Conservation (phyloP, 441 rosid species). For the Populus hybrid region DNA sequence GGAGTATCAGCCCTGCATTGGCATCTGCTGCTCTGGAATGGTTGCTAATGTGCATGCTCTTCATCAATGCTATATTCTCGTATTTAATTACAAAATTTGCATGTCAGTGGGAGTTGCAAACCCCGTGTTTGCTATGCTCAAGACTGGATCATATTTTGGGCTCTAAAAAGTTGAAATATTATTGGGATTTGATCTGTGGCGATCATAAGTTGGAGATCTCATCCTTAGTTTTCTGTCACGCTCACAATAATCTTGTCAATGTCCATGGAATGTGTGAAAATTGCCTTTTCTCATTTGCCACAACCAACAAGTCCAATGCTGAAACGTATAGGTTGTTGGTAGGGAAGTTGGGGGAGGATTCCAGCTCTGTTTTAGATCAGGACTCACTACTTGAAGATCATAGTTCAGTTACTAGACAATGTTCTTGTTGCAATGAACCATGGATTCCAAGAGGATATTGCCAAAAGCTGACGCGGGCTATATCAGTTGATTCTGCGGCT, state of each 20-base stretch:
- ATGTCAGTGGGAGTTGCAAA: slow-evolving; percentile 46
- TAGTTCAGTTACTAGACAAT: slow-evolving; percentile 26
- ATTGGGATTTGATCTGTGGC: slow-evolving; percentile 71
- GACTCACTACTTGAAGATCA: slow-evolving; percentile 27
- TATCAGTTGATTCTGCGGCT: slow-evolving; percentile 24
- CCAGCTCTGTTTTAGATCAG: slow-evolving; percentile 31
- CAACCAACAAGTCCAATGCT: slow-evolving; percentile 61
- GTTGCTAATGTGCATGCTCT: slow-evolving; percentile 68
- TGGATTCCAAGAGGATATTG: slow-evolving; percentile 38
- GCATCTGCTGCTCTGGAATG: slow-evolving; percentile 71
- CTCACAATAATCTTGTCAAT: slow-evolving; percentile 70
- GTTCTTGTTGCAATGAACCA: slow-evolving; percentile 69
- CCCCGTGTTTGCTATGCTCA: slow-evolving; percentile 81
- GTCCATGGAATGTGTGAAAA: slow-evolving; percentile 73
- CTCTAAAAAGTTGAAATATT: slow-evolving; percentile 35
- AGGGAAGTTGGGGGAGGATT: slow-evolving; percentile 63
- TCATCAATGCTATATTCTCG: slow-evolving; percentile 54
- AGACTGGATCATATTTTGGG: slow-evolving; percentile 83
- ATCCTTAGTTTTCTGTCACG: slow-evolving; percentile 69
- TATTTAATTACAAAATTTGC: slow-evolving; percentile 66
- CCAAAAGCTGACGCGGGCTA: slow-evolving; percentile 30
- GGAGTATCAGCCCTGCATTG: slow-evolving; percentile 46
- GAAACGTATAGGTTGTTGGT: slow-evolving; percentile 80
- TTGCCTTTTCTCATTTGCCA: slow-evolving; percentile 78
- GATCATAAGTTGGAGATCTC: slow-evolving; percentile 83